phyloP scores from a whole-genome alignment of 2,329 filamentous ascomycete species.

The Penicillium sp. region DNA sequence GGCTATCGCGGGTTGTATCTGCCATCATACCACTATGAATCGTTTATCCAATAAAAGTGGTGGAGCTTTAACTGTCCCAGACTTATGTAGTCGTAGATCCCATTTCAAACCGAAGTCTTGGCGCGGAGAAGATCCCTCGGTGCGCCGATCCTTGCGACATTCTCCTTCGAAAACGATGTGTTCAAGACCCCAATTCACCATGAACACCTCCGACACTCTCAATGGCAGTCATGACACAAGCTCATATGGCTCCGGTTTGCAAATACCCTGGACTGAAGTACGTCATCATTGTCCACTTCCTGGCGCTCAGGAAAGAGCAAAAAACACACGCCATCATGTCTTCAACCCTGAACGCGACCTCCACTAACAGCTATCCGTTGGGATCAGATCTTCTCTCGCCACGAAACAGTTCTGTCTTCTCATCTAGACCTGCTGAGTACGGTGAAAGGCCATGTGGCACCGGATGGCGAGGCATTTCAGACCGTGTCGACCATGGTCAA shows the following conservation, averaged over 20 bases:
- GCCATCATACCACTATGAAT: too few relatives aligned
- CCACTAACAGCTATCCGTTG: background rate
- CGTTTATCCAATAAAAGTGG: too few relatives aligned
- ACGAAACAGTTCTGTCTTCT: conserved; percentile 37
- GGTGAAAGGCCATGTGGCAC: conserved; percentile 28
- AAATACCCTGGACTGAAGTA: conserved; percentile 22
- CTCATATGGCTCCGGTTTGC: too few relatives aligned
- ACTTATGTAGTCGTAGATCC: background rate
- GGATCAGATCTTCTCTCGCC: conserved; percentile 37
- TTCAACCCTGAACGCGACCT: background rate
- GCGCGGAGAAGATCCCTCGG: conserved; percentile 18
- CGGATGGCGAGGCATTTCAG: conserved; percentile 26
- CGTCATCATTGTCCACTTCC: conserved; percentile 9
- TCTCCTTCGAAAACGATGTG: conserved; percentile 5
- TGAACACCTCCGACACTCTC: conserved; percentile 3
- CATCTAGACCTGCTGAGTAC: conserved; percentile 38
- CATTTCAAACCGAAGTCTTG: conserved; percentile 8
- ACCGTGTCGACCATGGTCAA: conserved; percentile 36
- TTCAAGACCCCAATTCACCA: conserved; percentile 2
- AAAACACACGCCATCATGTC: background rate
- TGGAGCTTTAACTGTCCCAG: too few relatives aligned
- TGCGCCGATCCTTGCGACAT: conserved; percentile 15
- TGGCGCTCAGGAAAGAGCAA: conserved; percentile 1
- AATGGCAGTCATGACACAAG: background rate
- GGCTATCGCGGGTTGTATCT: background rate